Evolutionary conservation across 2,329 filamentous ascomycete species (phyloP), one percentile per base, ranked within the genome.

Genomic region (Exophiala aquamarina): DNA sequence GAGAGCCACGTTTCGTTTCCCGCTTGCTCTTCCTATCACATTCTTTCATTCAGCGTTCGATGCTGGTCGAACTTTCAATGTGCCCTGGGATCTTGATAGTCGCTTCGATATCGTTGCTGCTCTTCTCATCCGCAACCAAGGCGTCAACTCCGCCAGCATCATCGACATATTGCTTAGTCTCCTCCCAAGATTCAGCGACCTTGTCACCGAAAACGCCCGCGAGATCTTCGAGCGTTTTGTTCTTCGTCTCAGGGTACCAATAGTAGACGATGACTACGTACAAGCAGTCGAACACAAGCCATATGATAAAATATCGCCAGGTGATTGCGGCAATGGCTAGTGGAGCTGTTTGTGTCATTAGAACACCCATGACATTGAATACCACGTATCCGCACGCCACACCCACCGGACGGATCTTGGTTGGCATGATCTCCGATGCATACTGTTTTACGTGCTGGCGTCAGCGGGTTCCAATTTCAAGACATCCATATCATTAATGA

Each of bases 231-330:
- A 68, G 47, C 6, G 59, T 61, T 14, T 58, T 54, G 10, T 62
- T 59, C 51, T 65, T 66, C 0, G 65, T 68, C 41, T 68, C 66
- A 0, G 63, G 65, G 40, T 63, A 68, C 23, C 63, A 50, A 37
- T 66, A 63, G 37, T 59, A 68, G 10, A 69, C 58, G 8, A 49
- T 39, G 21, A 44, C 32, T 2, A 44, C 40, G 26, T 38, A 46
- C 21, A 43, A 4, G 15, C 18, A 41, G 43, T 46, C 47, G 18
- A 29, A 23, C 37, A 50, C 32, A n/a, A 50, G 15, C 19, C 18
- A 50, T 13, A 50, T 42, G 17, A 50, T 37, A 23, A 46, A 50
- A 15, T 41, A 50, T 23, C 37, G 35, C 47, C 47, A 50, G 8
- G 37, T 32, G 8, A 50, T 50, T n/a, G 19, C 23, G 5, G 28